A percentile compares a stretch with the other conserved stretches of the same genome.
phyloP scores from a whole-genome alignment of 768 basidiomycete genomes.

The Candolleomyces eurysporus region DNA sequence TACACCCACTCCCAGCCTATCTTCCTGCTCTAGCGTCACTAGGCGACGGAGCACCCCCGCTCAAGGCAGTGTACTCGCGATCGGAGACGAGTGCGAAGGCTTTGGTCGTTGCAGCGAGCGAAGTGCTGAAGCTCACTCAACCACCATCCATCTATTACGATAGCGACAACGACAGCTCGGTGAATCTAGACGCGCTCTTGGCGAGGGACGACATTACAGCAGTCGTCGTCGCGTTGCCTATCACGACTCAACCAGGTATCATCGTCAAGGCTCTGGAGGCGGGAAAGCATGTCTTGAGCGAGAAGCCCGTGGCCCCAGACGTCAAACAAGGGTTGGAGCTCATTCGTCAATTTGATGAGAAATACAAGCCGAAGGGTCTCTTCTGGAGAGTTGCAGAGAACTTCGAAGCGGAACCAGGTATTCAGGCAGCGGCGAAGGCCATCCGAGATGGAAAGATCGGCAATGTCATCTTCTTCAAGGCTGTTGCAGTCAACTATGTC shows the following conservation, averaged over 20 bases:
- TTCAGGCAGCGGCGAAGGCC: conserved; percentile 43
- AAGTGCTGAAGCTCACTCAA: conserved; percentile 35
- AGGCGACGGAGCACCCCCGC: conserved; percentile 39
- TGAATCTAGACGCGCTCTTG: conserved; percentile 61
- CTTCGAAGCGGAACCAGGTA: conserved; percentile 64
- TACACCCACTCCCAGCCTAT: conserved; percentile 52
- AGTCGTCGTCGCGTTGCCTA: conserved; percentile 77
- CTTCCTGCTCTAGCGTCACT: conserved; percentile 69
- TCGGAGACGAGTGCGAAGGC: conserved; percentile 59
- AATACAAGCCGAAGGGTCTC: conserved; percentile 64
- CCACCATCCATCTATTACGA: conserved; percentile 58
- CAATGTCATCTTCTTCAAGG: conserved; percentile 64
- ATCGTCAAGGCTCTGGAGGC: conserved; percentile 62
- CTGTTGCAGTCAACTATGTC: conserved; percentile 49
- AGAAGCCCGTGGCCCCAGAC: conserved; percentile 82
- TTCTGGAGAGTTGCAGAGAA: conserved; percentile 85
- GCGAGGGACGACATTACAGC: conserved; percentile 64
- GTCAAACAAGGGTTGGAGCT: conserved; percentile 61
- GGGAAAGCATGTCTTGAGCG: conserved; percentile 86
- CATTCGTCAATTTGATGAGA: conserved; percentile 62
- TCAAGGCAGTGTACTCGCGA: conserved; percentile 79
- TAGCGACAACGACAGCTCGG: conserved; percentile 29
- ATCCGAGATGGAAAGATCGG: conserved; percentile 68
- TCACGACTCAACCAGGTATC: conserved; percentile 68
- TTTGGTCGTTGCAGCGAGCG: conserved; percentile 46